phyloP scores from a whole-genome alignment of 2,329 filamentous ascomycete genomes.

The Cladosporium velox region DNA sequence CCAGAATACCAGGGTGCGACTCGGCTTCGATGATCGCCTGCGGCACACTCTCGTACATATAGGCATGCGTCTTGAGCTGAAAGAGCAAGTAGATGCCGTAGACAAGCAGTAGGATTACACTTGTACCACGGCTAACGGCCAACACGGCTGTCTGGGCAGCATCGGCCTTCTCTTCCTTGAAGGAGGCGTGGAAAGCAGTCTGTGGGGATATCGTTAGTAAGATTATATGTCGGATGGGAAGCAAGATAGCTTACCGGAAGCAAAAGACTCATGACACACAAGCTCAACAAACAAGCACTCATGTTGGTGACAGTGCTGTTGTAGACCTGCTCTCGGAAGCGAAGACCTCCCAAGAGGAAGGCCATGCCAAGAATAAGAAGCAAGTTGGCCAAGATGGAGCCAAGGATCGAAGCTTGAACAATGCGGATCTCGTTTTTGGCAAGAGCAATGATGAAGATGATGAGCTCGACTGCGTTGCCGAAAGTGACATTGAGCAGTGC shows the following conservation, averaged over 20 bases:
- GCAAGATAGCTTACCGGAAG: conserved; percentile 62
- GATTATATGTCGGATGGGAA: neutral
- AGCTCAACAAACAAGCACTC: conserved; percentile 87
- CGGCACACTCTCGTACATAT: conserved; percentile 89
- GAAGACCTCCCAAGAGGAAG: conserved; percentile 81
- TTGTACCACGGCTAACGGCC: conserved; percentile 85
- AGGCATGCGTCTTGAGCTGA: conserved; percentile 87
- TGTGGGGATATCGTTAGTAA: conserved; percentile 37
- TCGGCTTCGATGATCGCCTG: conserved; percentile 93
- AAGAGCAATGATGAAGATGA: conserved; percentile 69
- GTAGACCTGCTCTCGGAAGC: conserved; percentile 90
- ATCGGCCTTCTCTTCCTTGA: conserved; percentile 46
- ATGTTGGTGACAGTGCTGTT: conserved; percentile 95
- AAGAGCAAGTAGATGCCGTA: conserved; percentile 85
- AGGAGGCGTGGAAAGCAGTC: conserved; percentile 92
- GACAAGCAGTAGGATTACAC: conserved; percentile 78
- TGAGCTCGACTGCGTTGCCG: conserved; percentile 55
- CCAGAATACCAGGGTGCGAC: conserved; percentile 79
- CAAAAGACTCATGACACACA: conserved; percentile 86
- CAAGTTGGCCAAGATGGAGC: conserved; percentile 85
- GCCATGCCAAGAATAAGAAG: conserved; percentile 89
- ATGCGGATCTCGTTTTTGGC: conserved; percentile 84
- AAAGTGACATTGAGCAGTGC: conserved; percentile 56
- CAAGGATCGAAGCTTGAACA: conserved; percentile 85
- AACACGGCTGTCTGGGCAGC: conserved; percentile 71